Evolutionary conservation across 2,329 filamentous ascomycete species (phyloP).

Genomic region (Trichoderma gracile): DNA sequence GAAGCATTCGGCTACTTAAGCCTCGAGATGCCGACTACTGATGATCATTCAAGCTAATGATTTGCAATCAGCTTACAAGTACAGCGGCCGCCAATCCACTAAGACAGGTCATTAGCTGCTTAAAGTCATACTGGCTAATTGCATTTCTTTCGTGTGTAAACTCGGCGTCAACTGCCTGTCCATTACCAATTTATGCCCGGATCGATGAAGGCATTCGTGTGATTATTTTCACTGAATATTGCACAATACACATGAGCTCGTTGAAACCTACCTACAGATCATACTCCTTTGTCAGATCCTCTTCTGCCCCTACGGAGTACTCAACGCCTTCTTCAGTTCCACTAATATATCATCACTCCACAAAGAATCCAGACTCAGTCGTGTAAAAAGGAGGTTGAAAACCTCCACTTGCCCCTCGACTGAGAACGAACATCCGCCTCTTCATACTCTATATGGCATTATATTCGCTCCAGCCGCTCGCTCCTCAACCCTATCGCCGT

Average conservation of each 20-base stretch:
- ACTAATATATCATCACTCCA: neutral
- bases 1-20: constrained; percentile 7
- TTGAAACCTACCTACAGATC: neutral
- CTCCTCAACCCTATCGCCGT: constrained; percentile 44
- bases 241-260: too few species aligned
- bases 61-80: neutral
- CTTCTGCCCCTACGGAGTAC: too few species aligned
- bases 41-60: neutral
- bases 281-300: neutral
- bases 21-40: constrained; percentile 8
- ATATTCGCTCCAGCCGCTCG: constrained; percentile 45
- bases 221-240: neutral
- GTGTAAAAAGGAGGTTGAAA: constrained; percentile 10
- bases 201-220: neutral
- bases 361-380: neutral
- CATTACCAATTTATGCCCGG: neutral
- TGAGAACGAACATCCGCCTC: neutral
- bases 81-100: constrained; percentile 1
- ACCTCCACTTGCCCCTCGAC: neutral
- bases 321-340: neutral
- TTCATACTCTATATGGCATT: constrained; percentile 39
- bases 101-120: neutral
- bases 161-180: neutral
- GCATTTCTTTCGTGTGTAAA: neutral
- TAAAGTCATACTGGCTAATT: constrained; percentile 19